Percentiles rank a stretch among this genome's conserved stretches.
Conservation (phyloP, 164 flowering plant genomes). For the Malania oleifera region DNA sequence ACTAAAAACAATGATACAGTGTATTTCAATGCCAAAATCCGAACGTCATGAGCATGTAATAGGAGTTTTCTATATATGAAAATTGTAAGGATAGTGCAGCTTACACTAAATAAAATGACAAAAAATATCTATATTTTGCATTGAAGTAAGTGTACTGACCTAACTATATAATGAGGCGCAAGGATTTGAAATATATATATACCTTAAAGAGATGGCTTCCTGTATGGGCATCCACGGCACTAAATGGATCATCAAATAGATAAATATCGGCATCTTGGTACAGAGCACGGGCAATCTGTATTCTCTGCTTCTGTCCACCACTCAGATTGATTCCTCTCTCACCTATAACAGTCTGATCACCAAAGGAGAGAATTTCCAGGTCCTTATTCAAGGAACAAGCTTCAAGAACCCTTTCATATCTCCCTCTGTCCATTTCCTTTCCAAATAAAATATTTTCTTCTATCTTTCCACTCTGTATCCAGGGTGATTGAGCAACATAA, state of each 20-base stretch:
- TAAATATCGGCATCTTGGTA: slow-evolving; percentile 50
- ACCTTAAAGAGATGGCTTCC: slow-evolving; percentile 41
- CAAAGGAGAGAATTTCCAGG: slow-evolving; percentile 31
- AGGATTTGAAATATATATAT: no score
- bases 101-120: no score
- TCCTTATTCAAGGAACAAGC: slow-evolving; percentile 42
- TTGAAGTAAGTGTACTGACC: no score
- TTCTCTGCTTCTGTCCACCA: slow-evolving; percentile 51
- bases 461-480: slow-evolving; percentile 51
- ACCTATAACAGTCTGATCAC: slow-evolving; percentile 43
- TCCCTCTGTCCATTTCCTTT: slow-evolving; percentile 26
- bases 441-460: slow-evolving; percentile 48
- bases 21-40: no score
- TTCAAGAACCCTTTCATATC: slow-evolving; percentile 29
- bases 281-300: slow-evolving; percentile 48
- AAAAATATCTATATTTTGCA: no score
- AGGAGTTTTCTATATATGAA: no score
- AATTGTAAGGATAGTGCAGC: no score
- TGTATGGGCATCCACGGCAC: slow-evolving; percentile 57
- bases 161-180: no score
- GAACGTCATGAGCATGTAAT: no score
- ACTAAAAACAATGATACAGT: no score
- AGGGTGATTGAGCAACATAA: slow-evolving; percentile 40
- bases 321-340: slow-evolving; percentile 47
- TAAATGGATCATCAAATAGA: slow-evolving; percentile 47